A percentile compares a stretch with the other conserved stretches of the same genome.
Conservation (phyloP, 257 asterid species). For the Jasminum sambac region DNA sequence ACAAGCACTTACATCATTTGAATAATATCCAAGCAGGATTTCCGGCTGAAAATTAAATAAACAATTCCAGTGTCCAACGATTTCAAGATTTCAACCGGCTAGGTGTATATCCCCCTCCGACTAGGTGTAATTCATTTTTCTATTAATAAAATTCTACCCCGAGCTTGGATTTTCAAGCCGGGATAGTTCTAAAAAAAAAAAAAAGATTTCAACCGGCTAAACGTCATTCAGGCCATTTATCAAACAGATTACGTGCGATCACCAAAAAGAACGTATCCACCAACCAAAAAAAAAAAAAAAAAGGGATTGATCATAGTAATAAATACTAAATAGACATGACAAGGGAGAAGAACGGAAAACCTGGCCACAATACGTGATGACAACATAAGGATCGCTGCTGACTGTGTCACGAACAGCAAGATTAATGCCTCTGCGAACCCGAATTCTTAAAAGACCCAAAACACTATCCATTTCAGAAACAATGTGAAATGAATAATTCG, state of each 20-base stretch:
- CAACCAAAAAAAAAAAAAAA: no score
- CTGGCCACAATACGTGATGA: constrained; percentile 34
- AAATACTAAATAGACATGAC: not conserved
- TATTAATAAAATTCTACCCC: no score
- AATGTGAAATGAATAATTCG: not conserved
- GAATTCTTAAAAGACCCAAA: constrained; percentile 36
- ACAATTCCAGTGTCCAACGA: not conserved
- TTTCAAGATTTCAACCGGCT: not conserved
- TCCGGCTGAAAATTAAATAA: not conserved
- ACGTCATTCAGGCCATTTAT: not conserved
- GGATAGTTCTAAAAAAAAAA: no score
- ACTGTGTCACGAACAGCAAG: constrained; percentile 38
- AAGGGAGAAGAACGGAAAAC: constrained; percentile 17
- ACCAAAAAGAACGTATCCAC: not conserved
- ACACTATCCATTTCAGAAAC: constrained; percentile 14
- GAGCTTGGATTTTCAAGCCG: no score
- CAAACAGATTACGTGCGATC: not conserved
- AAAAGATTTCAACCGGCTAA: not conserved
- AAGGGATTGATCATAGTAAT: not conserved
- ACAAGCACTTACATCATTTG: no score
- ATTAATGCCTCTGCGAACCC: constrained; percentile 36
- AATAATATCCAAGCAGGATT: not conserved
- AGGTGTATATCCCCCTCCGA: no score
- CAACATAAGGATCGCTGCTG: constrained; percentile 49
- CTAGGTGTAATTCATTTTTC: no score